Conservation (phyloP, 202 grass and related monocot genomes). For the Panicum hallii region DNA sequence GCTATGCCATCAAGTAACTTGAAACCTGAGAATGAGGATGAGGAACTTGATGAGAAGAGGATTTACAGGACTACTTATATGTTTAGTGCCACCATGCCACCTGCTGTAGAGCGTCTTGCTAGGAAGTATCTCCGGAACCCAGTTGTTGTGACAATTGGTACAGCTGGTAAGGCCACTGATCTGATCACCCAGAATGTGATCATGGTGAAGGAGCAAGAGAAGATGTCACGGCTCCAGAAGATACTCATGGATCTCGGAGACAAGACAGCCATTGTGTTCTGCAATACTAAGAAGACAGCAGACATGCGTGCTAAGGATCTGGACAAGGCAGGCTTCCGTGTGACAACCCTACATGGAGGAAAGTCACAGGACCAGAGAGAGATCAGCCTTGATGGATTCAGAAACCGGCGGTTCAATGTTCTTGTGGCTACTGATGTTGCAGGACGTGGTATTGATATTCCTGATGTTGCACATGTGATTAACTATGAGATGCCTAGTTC, state of each 20-base stretch:
- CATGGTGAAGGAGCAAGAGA: constrained; percentile 90
- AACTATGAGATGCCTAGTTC: constrained; percentile 91
- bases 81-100: constrained; percentile 98
- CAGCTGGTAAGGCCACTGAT: constrained; percentile 89
- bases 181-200: constrained; percentile 90
- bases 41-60: constrained; percentile 88
- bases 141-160: constrained; percentile 94
- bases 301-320: constrained; percentile 81
- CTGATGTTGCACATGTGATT: constrained; percentile 93
- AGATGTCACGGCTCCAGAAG: constrained; percentile 78
- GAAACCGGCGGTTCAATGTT: constrained; percentile 94
- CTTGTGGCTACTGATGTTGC: constrained; percentile 96
- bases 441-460: constrained; percentile 98
- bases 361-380: constrained; percentile 94
- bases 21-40: constrained; percentile 97
- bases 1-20: constrained; percentile 97
- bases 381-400: constrained; percentile 88
- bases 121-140: constrained; percentile 95
- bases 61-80: constrained; percentile 98
- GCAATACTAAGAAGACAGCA: constrained; percentile 92
- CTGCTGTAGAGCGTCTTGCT: constrained; percentile 90
- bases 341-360: constrained; percentile 87
- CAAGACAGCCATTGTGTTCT: constrained; percentile 93
- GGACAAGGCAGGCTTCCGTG: constrained; percentile 83
- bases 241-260: constrained; percentile 82